Base-by-base conservation (phyloP, 495 filamentous ascomycete genomes). In the Penicillium malachiteum region DNA sequence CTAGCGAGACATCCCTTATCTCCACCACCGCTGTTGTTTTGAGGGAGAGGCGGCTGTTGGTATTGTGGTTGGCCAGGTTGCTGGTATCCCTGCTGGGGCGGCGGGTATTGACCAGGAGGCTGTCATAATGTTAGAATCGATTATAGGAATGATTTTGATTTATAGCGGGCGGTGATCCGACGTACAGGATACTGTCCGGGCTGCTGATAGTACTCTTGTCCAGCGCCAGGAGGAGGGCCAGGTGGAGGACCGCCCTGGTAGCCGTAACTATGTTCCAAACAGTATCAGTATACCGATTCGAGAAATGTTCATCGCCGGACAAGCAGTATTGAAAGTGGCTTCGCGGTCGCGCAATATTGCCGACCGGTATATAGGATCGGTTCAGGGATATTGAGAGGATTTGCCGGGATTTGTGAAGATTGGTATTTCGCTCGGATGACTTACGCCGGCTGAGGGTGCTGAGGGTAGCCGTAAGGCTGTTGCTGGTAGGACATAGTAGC, bases 1-100 rank as follows among this genome's bases (percentile, higher is more conserved):
- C 79, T 79, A 48, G 73, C 71, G 55, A 91, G 75, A 57, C 86
- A 90, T 48, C 87, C 87, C 14, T 73, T 71, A 50, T 81, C 78
- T 52, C 81, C 78, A 21, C 76, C 79, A 48, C 67, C 51, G 7
- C 63, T 68, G 51, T 79, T 72, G 62, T 78, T 78, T 54, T n/a
- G n/a, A n/a, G n/a, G n/a, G n/a, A n/a, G 71, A 34, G 64, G 65
- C 37, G 70, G 72, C 41, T 58, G 59, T 21, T 55, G 45, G 30
- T 60, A 63, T 17, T 17, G 64, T 11, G 58, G 59, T 40, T 56
- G 59, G 41, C 54, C 51, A 34, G 54, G 62, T 18, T 42, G 60
- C 14, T 44, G 54, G 12, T 63, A 55, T 43, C 50, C 53, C 10
- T 43, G 62, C 42, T 58, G 64, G 50, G 56, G n/a, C 2, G 21